phyloP scores from a whole-genome alignment of 192 early-diverging fungal species.

The Rhizophagus prolifer region DNA sequence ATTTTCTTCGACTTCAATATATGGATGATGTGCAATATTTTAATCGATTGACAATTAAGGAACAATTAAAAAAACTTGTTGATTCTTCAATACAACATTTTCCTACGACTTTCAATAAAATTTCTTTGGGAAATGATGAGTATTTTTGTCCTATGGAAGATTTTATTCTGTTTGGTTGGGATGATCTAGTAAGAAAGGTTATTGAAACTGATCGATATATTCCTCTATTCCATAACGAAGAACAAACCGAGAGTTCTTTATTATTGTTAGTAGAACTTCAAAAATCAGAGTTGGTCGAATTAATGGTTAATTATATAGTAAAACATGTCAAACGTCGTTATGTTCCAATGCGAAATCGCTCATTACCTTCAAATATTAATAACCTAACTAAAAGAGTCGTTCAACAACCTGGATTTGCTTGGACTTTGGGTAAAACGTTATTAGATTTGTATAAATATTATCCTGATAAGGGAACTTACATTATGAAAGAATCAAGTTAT shows the following conservation, averaged over 20 bases:
- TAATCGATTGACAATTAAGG: background rate
- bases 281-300: background rate
- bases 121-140: background rate
- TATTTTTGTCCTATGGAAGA: background rate
- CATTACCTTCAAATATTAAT: background rate
- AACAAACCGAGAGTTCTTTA: slow-evolving; percentile 5
- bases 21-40: background rate
- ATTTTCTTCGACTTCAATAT: background rate
- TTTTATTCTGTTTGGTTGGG: slow-evolving; percentile 1
- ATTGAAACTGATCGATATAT: background rate
- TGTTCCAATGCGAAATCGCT: background rate
- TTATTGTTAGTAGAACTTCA: slow-evolving; percentile 11
- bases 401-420: slow-evolving; percentile 14
- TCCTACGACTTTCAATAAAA: background rate
- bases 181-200: background rate
- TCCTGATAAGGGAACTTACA: background rate
- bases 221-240: slow-evolving; percentile 11
- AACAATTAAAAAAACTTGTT: slow-evolving; percentile 3
- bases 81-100: background rate
- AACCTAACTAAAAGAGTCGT: background rate
- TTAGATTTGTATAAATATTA: slow-evolving; percentile 7
- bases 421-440: background rate
- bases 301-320: background rate
- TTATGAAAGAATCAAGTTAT: slow-evolving; percentile 2
- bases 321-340: background rate